Evolutionary conservation across 345 rosid genomes (phyloP).

Genomic region (Cardamine resedifolia): DNA sequence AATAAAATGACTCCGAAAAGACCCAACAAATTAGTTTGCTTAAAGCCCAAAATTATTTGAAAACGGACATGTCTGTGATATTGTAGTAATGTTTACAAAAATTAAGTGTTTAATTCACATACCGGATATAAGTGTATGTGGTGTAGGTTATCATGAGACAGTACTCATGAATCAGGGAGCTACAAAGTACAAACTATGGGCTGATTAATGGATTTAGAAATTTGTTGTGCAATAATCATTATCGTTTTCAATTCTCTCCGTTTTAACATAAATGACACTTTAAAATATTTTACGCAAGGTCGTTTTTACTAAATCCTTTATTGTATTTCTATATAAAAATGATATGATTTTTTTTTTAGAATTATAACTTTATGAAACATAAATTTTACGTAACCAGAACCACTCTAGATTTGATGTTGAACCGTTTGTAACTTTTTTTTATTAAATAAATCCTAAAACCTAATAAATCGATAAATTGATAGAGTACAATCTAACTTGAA

Average conservation of each 20-base stretch:
- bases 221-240: conserved; percentile 10
- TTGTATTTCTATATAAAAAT: not conserved
- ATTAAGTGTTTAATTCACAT: not conserved
- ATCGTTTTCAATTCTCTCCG: not conserved
- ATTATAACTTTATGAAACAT: not conserved
- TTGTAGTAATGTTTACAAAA: not conserved
- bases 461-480: not conserved
- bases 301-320: not conserved
- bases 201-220: conserved; percentile 18
- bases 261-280: not conserved
- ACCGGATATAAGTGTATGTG: not conserved
- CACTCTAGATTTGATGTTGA: not conserved
- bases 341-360: not conserved
- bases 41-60: too few relatives aligned
- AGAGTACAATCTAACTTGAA: not conserved
- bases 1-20: too few relatives aligned
- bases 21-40: too few relatives aligned
- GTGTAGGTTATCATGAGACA: conserved; percentile 9
- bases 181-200: too few relatives aligned
- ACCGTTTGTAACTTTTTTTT: not conserved
- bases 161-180: conserved; percentile 16
- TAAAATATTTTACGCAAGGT: too few relatives aligned
- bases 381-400: not conserved
- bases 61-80: too few relatives aligned
- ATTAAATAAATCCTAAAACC: not conserved